Evolutionary conservation across 2,329 filamentous ascomycete genomes (phyloP), one percentile per base, ranked within the genome.

Genomic region (Ophiostoma sp.): DNA sequence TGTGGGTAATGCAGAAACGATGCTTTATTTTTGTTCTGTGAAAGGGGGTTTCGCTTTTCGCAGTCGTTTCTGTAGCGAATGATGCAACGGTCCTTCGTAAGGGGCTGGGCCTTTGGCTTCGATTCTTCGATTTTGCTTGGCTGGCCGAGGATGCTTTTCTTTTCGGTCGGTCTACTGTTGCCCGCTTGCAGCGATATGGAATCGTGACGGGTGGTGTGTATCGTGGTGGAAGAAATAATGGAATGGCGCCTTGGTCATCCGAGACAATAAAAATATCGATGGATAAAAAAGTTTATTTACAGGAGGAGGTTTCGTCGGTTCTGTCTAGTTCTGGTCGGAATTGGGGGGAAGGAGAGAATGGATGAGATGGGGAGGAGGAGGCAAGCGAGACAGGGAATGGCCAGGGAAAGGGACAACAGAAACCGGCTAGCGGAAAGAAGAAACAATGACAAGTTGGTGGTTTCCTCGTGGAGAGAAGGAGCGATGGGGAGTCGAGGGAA

Each of bases 361-460:
- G 52, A 70, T 28, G 69, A 52, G 31, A 52, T 45, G 11, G 48
- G 36, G 17, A 50, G 42, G 39, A 19, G 42, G 12, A 22, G 52
- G 9, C 39, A 42, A 42, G 39, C 5, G 52, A 69, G n/a, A 19
- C 1, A 42, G 17, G 55, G 33, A 45, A n/a, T n/a, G 33, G 11
- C 39, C 55, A 12, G 55, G 52, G 22, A 11, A 33, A 22, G 39
- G 22, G 8, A 33, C n/a, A 52, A 7, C 19, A 66, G 61, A 68
- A 66, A 59, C 70, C 61, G 70, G 70, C 70, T 72, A 72, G 42
- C 70, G 70, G 70, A 68, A 57, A 68, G 45, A 68, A 19, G 52
- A 42, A 45, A 31, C 33, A n/a, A 45, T 45, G 69, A n/a, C 36
- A 31, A 33, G 19, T 33, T 25, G 15, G 28, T 36, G 66, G 36